Conservation (phyloP, 306 rosid species). For the Clitoria ternatea region DNA sequence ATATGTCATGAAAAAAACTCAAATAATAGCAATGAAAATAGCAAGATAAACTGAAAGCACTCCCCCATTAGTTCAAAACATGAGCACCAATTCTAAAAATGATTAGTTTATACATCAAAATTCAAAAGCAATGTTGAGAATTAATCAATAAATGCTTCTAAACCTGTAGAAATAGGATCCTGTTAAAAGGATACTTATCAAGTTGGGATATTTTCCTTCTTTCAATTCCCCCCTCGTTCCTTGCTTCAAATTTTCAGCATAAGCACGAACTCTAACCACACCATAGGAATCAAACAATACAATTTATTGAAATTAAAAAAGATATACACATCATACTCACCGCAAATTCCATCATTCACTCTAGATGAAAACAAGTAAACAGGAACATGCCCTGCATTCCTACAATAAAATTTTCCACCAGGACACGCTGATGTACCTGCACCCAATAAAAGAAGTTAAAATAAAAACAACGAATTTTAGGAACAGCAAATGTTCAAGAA, state of each 20-base stretch:
- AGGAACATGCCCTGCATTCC: conserved; percentile 70
- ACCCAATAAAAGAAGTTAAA: background rate
- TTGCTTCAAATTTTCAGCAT: background rate
- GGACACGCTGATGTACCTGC: conserved; percentile 97
- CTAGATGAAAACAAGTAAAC: conserved; percentile 63
- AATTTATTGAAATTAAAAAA: background rate
- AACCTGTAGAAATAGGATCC: background rate
- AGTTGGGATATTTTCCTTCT: background rate
- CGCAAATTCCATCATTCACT: conserved; percentile 95
- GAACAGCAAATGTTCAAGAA: conserved; percentile 10
- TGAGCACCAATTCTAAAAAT: background rate
- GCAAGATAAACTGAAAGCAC: background rate
- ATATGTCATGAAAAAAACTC: background rate
- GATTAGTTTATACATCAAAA: background rate
- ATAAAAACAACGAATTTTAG: background rate
- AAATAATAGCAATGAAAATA: background rate
- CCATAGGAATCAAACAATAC: background rate
- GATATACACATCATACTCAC: conserved; percentile 36
- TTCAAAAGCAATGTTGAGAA: background rate
- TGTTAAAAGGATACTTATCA: background rate
- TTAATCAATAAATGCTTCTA: conserved; percentile 13
- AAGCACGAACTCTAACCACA: background rate
- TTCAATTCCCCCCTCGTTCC: background rate
- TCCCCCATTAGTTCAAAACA: background rate
- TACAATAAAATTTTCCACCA: conserved; percentile 67